These are phyloP conservation scores for Xylaria sp. DNA, from an alignment of 2,329 filamentous ascomycete genomes.

Conservation along the genomic window DNA sequence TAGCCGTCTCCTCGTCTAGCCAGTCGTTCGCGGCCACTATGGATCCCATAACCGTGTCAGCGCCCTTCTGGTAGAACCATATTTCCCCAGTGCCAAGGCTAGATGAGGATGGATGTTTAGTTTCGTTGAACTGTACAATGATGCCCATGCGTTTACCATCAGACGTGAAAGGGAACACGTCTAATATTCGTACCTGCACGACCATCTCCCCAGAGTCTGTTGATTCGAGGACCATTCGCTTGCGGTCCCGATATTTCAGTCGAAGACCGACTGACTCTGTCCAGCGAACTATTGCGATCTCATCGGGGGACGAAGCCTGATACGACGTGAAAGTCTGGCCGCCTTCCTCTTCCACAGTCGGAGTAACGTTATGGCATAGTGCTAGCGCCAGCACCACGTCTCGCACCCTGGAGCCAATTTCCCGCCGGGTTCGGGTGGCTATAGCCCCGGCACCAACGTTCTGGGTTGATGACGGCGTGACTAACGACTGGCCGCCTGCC, in stretches of 20 bases:
- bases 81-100: conserved; percentile 73
- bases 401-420: conserved; percentile 91
- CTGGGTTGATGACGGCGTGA: conserved; percentile 77
- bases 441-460: conserved; percentile 63
- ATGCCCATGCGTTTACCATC: conserved; percentile 99
- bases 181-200: conserved; percentile 85
- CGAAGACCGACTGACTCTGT: conserved; percentile 90
- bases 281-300: conserved; percentile 97
- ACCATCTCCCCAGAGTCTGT: conserved; percentile 74
- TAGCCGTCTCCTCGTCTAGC: conserved; percentile 98
- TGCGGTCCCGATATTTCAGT: conserved; percentile 83
- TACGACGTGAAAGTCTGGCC: conserved; percentile 82
- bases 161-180: conserved; percentile 96
- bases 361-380: conserved; percentile 96
- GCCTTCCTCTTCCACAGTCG: conserved; percentile 82
- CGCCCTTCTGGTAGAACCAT: conserved; percentile 98
- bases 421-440: conserved; percentile 83
- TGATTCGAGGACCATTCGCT: conserved; percentile 81
- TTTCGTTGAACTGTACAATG: conserved; percentile 81
- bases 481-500: conserved; percentile 57
- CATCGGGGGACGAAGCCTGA: conserved; percentile 95
- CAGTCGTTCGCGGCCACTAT: conserved; percentile 97
- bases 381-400: conserved; percentile 92
- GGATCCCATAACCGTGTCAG: conserved; percentile 95
- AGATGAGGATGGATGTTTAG: conserved; percentile 53